phyloP scores from a whole-genome alignment of 1,284 basidiomycete genomes.

The Violaceomyces palustris region DNA sequence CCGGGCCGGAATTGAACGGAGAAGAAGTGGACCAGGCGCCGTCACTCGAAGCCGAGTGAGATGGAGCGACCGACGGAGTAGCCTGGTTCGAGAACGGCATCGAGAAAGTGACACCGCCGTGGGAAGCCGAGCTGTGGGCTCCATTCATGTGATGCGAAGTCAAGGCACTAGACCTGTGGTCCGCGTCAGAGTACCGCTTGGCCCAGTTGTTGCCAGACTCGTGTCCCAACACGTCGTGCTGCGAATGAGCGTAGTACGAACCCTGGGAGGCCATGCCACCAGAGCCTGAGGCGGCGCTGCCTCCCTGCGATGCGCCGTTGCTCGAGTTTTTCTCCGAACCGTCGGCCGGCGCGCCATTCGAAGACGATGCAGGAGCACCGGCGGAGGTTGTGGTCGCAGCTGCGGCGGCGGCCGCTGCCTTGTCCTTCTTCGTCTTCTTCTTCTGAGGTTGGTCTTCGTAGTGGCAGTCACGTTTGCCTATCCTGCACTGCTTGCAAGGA shows the following conservation, averaged over 20 bases:
- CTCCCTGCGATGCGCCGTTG: background rate
- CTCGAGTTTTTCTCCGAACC: background rate
- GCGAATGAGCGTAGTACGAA: background rate
- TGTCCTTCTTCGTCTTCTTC: constrained; percentile 34
- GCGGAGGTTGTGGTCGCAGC: background rate
- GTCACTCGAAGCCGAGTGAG: constrained; percentile 15
- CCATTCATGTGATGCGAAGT: constrained; percentile 13
- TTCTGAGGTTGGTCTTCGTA: constrained; percentile 42
- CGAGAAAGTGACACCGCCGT: constrained; percentile 23
- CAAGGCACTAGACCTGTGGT: constrained; percentile 1
- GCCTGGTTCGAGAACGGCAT: constrained; percentile 23
- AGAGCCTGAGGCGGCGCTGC: background rate
- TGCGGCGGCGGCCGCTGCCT: constrained; percentile 1
- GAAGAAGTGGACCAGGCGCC: constrained; percentile 27
- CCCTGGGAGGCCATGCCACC: background rate
- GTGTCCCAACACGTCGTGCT: background rate
- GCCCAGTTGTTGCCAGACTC: background rate
- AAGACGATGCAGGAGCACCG: too few relatives aligned
- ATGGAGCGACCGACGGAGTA: constrained; percentile 3
- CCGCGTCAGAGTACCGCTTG: constrained; percentile 5
- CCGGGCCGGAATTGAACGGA: constrained; percentile 11
- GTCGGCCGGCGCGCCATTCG: background rate
- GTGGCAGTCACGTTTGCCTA: constrained; percentile 45
- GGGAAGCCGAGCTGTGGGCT: too few relatives aligned
- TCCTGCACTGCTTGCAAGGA: constrained; percentile 45